Conservation (phyloP, 2,329 filamentous ascomycete genomes). For the Ophiosphaerella narmari region DNA sequence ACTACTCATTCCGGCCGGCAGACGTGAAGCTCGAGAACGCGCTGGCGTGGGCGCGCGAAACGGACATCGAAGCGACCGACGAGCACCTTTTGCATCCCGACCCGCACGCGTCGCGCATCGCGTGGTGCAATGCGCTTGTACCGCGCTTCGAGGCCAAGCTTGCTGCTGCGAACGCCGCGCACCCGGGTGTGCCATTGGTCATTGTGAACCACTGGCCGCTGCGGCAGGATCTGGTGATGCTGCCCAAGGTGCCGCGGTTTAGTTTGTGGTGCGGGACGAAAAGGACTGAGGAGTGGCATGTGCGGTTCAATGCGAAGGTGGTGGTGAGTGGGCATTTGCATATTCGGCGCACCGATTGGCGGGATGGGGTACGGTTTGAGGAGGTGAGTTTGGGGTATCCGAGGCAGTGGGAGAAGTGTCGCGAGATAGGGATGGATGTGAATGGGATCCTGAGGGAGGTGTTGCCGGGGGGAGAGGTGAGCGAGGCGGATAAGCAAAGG, state of each 20-base stretch:
- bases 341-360: conserved; percentile 53
- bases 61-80: conserved; percentile 53
- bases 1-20: conserved; percentile 61
- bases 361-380: conserved; percentile 53
- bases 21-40: conserved; percentile 56
- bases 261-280: conserved; percentile 55
- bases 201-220: conserved; percentile 56
- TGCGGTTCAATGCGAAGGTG: conserved; percentile 52
- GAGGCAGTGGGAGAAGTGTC: conserved; percentile 52
- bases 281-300: conserved; percentile 54
- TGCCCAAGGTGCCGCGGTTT: conserved; percentile 51
- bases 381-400: conserved; percentile 55
- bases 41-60: conserved; percentile 52
- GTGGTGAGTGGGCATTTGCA: conserved; percentile 55
- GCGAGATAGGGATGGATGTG: conserved; percentile 49
- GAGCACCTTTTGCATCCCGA: conserved; percentile 53
- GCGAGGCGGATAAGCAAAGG: conserved; percentile 21
- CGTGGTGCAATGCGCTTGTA: conserved; percentile 52
- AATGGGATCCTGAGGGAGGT: conserved; percentile 54
- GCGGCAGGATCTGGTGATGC: conserved; percentile 50
- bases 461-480: conserved; percentile 47
- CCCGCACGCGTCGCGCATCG: conserved; percentile 50
- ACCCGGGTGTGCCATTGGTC: conserved; percentile 45
- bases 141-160: conserved; percentile 49
- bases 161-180: conserved; percentile 32